Evolutionary conservation across 371 early-diverging fungal species (phyloP), one percentile per base, ranked within the genome.

Genomic region (Rhizomucor miehei): DNA sequence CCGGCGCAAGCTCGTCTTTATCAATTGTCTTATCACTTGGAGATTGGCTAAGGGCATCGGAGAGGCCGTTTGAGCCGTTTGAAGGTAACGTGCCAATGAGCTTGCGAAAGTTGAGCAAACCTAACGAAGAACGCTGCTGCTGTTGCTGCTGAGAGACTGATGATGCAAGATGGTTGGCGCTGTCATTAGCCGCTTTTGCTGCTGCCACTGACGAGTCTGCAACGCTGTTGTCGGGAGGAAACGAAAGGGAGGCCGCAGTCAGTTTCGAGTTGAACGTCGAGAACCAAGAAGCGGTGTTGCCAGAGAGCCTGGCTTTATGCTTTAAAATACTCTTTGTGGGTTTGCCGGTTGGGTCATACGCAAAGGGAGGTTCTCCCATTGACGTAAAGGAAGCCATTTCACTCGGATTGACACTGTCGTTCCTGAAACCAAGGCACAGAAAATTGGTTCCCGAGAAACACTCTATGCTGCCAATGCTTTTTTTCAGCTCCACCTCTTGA

Each of bases 251-350:
- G 57, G 62, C 54, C 16, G 72, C 41, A 11, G 59, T 46, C 2
- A 64, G 53, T 35, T 52, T 54, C 11, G 62, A 57, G 41, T 64
- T 69, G 48, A 47, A 59, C 34, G 49, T 65, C 50, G 47, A 54
- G 36, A 65, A 61, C 67, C 51, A 62, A 45, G 61, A 62, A 48
- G 52, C 48, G 46, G 51, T 63, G 53, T 43, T 49, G 34, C 53
- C 64, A 37, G 29, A 53, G 45, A 38, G 56, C 25, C 45, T 65
- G 19, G 47, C 62, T 50, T 50, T 65, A 48, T 58, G 72, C 48
- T 70, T 70, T 3, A 70, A 50, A 20, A 70, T 70, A 53, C 71
- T 63, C 51, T 71, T 71, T 39, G 57, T 57, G 13, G 71, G 67
- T 23, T 67, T 64, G 40, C 58, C 56, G 34, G 51, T 52, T 3